Conservation (phyloP, 352 stramenopile genomes). For the Globisporangium nunn region DNA sequence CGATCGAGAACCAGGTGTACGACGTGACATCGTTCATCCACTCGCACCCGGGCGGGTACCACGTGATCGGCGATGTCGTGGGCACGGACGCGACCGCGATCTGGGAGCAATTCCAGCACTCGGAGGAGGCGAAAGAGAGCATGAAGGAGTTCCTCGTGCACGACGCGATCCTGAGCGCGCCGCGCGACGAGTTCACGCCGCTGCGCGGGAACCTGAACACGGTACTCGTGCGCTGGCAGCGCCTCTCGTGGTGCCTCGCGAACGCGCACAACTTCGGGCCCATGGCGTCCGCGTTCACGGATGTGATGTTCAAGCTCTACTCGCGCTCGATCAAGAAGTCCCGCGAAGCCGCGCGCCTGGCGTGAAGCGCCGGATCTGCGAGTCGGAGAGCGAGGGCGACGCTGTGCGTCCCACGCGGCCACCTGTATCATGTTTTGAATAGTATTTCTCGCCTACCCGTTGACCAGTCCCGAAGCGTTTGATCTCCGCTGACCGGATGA, state of each 20-base stretch:
- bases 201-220: conserved; percentile 28
- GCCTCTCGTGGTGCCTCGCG: conserved; percentile 46
- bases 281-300: conserved; percentile 32
- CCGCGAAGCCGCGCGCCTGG: background rate
- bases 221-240: conserved; percentile 34
- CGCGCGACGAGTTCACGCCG: conserved; percentile 4
- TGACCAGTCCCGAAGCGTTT: too few relatives aligned
- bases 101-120: conserved; percentile 73
- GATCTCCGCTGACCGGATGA: too few relatives aligned
- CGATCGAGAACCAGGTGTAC: conserved; percentile 57
- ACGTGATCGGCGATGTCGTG: conserved; percentile 66
- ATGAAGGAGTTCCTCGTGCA: conserved; percentile 57
- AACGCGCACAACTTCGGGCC: conserved; percentile 45
- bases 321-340: conserved; percentile 12
- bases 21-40: conserved; percentile 65
- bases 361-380: background rate
- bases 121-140: conserved; percentile 41
- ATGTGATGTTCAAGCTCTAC: conserved; percentile 32
- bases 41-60: conserved; percentile 52
- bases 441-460: too few relatives aligned
- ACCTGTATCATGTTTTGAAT: background rate
- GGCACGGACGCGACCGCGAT: conserved; percentile 59
- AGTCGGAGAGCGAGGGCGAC: too few relatives aligned
- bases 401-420: too few relatives aligned
- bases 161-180: conserved; percentile 32